Evolutionary conservation across 176 grass and related monocot genomes (phyloP).

Genomic region (Thalia dealbata): DNA sequence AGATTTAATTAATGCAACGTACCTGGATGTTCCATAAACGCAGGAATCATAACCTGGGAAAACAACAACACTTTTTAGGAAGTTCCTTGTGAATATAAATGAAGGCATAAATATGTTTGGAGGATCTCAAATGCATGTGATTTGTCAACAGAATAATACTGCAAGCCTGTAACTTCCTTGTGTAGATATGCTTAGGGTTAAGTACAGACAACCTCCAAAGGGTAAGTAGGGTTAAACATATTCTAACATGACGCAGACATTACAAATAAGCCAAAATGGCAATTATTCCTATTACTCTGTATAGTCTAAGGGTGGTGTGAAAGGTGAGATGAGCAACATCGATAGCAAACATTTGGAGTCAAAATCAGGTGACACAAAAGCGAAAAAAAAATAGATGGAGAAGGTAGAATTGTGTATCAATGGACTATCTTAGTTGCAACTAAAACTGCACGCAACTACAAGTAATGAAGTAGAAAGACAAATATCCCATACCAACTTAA

Average conservation of each 20-base stretch:
- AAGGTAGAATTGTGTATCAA: too few species aligned
- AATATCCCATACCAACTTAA: not conserved
- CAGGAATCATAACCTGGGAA: slow-evolving; percentile 82
- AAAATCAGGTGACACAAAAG: too few species aligned
- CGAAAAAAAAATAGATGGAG: too few species aligned
- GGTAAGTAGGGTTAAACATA: too few species aligned
- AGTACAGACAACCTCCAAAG: too few species aligned
- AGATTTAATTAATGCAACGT: slow-evolving; percentile 7
- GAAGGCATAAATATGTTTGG: not conserved
- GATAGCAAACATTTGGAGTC: too few species aligned
- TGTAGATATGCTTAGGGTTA: not conserved
- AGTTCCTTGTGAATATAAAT: not conserved
- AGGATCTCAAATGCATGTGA: not conserved
- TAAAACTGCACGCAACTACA: not conserved
- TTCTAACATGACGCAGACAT: too few species aligned
- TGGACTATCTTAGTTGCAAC: not conserved
- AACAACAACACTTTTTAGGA: slow-evolving; percentile 1
- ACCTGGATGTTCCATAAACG: slow-evolving; percentile 59
- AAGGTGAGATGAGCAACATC: too few species aligned
- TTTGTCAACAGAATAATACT: too few species aligned
- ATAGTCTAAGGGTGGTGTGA: too few species aligned
- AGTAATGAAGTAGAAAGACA: not conserved
- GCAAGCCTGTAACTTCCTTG: not conserved
- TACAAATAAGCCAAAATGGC: too few species aligned
- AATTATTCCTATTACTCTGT: too few species aligned